phyloP scores from a whole-genome alignment of 768 basidiomycete species.

The Kondoa malvinella region DNA sequence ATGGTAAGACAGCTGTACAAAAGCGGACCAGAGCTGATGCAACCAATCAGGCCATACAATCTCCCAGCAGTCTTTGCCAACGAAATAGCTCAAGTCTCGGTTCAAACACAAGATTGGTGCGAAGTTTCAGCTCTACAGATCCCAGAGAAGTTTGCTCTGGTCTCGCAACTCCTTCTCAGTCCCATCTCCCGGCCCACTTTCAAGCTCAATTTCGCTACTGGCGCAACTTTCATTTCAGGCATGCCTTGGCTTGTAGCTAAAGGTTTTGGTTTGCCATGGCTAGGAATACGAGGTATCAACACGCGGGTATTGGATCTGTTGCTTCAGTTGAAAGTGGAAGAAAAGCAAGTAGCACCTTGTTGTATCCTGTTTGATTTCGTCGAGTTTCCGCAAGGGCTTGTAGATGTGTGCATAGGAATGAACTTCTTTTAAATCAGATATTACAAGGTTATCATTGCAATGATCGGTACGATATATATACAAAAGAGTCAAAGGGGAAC shows the following conservation, averaged over 20 bases:
- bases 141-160: conserved; percentile 1
- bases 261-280: background rate
- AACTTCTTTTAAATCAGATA: background rate
- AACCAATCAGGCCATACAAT: background rate
- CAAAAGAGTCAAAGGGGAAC: too few relatives aligned
- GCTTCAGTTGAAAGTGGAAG: background rate
- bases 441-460: too few relatives aligned
- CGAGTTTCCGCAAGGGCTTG: background rate
- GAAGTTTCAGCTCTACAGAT: background rate
- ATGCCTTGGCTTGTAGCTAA: background rate
- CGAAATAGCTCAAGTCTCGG: background rate
- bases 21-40: background rate
- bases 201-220: background rate
- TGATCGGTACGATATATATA: too few relatives aligned
- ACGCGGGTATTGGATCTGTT: background rate
- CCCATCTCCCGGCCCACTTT: background rate
- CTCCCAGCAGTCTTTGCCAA: background rate
- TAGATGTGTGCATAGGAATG: background rate
- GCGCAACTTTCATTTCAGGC: background rate
- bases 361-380: conserved; percentile 1
- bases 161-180: background rate
- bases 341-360: background rate
- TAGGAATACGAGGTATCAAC: too few relatives aligned
- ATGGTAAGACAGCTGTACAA: background rate
- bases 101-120: conserved; percentile 6